phyloP scores from a whole-genome alignment of 2,329 filamentous ascomycete genomes.

The Drechslerella dactyloides region DNA sequence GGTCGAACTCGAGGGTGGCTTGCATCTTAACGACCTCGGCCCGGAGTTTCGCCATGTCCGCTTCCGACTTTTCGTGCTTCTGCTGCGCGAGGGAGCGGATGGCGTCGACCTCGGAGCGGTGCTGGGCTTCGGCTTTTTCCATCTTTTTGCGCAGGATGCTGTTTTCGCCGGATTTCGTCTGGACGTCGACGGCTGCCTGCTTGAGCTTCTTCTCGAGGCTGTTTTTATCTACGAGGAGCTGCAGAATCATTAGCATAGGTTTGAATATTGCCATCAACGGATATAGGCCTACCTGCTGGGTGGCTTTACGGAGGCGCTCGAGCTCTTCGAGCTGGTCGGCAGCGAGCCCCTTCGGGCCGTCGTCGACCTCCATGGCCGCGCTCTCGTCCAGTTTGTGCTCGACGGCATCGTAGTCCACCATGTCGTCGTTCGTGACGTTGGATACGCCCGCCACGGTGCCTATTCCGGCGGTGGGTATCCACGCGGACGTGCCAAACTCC shows the following conservation, averaged over 20 bases:
- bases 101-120: conserved; percentile 33
- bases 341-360: conserved; percentile 15
- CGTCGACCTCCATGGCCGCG: conserved; percentile 24
- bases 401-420: conserved; percentile 41
- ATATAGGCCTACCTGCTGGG: conserved; percentile 14
- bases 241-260: background rate
- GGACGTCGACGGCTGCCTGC: conserved; percentile 21
- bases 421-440: conserved; percentile 29
- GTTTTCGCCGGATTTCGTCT: conserved; percentile 41
- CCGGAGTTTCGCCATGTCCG: conserved; percentile 21
- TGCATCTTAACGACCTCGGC: conserved; percentile 29
- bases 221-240: conserved; percentile 32
- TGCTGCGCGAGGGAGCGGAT: conserved; percentile 28
- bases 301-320: conserved; percentile 24
- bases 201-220: conserved; percentile 40
- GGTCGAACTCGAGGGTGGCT: conserved; percentile 30
- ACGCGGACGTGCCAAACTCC: conserved; percentile 43
- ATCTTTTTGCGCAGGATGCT: conserved; percentile 37
- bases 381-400: background rate
- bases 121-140: conserved; percentile 34
- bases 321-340: conserved; percentile 36
- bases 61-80: conserved; percentile 30
- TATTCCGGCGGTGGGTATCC: conserved; percentile 27
- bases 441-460: conserved; percentile 5
- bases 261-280: background rate